Evolutionary conservation across 768 basidiomycete species (phyloP).

Genomic region (Rhizopogon vinicolor): DNA sequence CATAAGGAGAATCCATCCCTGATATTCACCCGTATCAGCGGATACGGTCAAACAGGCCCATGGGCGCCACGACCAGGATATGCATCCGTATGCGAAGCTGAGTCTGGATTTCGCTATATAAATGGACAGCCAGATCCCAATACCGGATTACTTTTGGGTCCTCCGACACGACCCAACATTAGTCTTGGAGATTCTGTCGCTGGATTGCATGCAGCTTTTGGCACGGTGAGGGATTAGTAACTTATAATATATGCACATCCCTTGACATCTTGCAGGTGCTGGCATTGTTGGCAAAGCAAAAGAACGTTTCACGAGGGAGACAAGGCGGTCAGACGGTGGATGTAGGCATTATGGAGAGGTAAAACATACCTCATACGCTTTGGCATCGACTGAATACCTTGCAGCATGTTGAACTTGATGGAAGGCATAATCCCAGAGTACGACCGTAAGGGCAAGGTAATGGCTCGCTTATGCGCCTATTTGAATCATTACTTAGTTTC

Average conservation of each 20-base stretch:
- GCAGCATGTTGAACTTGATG: conserved; percentile 73
- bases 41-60: conserved; percentile 72
- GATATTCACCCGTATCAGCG: conserved; percentile 87
- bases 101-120: conserved; percentile 70
- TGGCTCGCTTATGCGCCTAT: not conserved
- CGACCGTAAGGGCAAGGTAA: conserved; percentile 63
- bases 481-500: not conserved
- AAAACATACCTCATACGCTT: not conserved
- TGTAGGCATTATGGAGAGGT: conserved; percentile 74
- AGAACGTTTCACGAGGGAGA: conserved; percentile 23
- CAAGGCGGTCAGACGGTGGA: conserved; percentile 53
- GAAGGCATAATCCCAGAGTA: conserved; percentile 75
- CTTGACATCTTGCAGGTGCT: conserved; percentile 39
- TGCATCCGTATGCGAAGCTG: conserved; percentile 73
- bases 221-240: conserved; percentile 43
- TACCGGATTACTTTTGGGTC: conserved; percentile 50
- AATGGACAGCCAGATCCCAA: conserved; percentile 58
- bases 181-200: conserved; percentile 71
- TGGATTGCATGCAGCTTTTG: conserved; percentile 69
- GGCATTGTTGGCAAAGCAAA: conserved; percentile 49
- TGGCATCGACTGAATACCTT: not conserved
- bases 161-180: conserved; percentile 68
- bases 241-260: not conserved
- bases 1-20: conserved; percentile 76
- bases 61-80: conserved; percentile 70